Evolutionary conservation across 2,329 filamentous ascomycete genomes (phyloP), one percentile per base, ranked within the genome.

Genomic region (Neospermospora avenae): DNA sequence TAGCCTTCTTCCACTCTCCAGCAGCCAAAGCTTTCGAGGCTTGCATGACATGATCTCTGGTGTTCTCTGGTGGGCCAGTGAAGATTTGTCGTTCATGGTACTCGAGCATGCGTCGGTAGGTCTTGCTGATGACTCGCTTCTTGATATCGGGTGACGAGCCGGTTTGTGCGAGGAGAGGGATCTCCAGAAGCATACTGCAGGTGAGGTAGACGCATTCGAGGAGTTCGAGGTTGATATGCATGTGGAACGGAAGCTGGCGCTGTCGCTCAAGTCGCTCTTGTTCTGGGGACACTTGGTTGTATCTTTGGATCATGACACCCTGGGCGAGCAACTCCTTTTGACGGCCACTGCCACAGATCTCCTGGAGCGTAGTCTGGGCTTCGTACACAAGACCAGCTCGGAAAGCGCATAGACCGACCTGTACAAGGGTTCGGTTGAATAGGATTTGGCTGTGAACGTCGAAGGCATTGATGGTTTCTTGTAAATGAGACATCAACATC

Each of bases 11-110:
- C 95, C 95, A 99, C 78, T 99, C 95, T 68, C 96, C 95, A 20
- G 92, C 93, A 34, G 95, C 93, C 63, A 99, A 84, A 55, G 95
- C 93, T 80, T 98, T 97, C 63, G 95, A 96, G 14, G 93, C 93
- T 80, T 98, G 96, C 91, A 99, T 98, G 72, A 99, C 93, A 73
- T 98, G 95, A 77, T 99, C 95, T 69, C 95, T 89, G 28, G 96
- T 99, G 81, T 99, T 99, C 83, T 99, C 95, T 1, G 95, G 93
- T 11, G 95, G 95, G 1, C 95, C 95, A 25, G 93, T 98, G 81
- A 99, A 99, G 75, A 99, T 96, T 76, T 99, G 95, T 71, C 95
- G 88, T 84, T 99, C 95, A 76, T 98, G 95, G 81, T 99, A 99
- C 78, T 99, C 96, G 68, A 99, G 85, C 90, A 99, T 96, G 68